Base-by-base conservation (phyloP, 345 rosid genomes). In the Melaleuca quinquenervia region DNA sequence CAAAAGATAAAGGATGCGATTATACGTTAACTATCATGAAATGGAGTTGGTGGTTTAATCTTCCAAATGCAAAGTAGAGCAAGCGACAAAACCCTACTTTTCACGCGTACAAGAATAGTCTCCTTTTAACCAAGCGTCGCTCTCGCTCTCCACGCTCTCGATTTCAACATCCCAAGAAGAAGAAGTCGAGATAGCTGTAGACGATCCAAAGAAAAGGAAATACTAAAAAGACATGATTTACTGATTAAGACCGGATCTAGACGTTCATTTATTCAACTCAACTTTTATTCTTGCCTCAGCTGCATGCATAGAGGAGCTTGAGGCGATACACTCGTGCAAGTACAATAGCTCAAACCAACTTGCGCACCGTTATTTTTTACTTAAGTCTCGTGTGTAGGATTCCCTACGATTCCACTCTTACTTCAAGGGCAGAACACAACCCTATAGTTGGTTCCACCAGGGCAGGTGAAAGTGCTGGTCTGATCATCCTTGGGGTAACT, bases 361-460 rank as follows among this genome's bases (percentile, higher is more conserved):
- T 70, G 80, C 32, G 80, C 80, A 18, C 80, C 80, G 36, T 70
- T 86, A 32, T 62, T 70, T 52, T 51, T 18, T 16, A 20, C 36
- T 56, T 41, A 48, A 21, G 50, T 56, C 26, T 56, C 50, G 20
- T 11, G 36, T 70, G 11, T 44, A 70, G 80, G 18, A 70, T 32
- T 70, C 80, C 13, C 26, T 18, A 5, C 12, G 6, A 70, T 20
- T 32, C 80, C 80, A 0, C 48, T 36, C 80, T 36, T 70, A 36
- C 82, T 54, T 87, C 76, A 87, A n/a, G 89, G 91, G 83, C 91
- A 88, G 80, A 90, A 90, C 26, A 87, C 84, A 1, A 90, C 88
- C 84, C 84, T 16, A 29, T 87, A 90, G 78, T 87, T 86, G 36
- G 91, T 86, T 4, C 90, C 89, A 1, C 29, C 78, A 44, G 90